Percentiles rank a stretch among this genome's conserved stretches.
phyloP scores from a whole-genome alignment of 2,329 filamentous ascomycete genomes.

The Calonectria multiphialidica region DNA sequence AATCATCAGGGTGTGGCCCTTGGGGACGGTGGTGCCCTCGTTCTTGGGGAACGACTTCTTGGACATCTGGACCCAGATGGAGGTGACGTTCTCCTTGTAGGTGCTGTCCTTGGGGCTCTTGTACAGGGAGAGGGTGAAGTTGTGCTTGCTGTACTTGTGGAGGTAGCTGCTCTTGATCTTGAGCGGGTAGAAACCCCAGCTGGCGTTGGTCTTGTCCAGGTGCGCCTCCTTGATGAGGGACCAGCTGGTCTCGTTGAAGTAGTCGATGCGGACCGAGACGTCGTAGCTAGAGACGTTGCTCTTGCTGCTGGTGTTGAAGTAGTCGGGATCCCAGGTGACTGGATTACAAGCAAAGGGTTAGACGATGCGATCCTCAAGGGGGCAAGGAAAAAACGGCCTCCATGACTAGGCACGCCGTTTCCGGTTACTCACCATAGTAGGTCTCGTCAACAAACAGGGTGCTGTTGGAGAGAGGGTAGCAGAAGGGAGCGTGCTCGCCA shows the following conservation, averaged over 20 bases:
- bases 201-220: slow-evolving; percentile 51
- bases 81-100: slow-evolving; percentile 54
- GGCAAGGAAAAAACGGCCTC: background rate
- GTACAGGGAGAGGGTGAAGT: slow-evolving; percentile 62
- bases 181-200: slow-evolving; percentile 63
- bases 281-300: slow-evolving; percentile 50
- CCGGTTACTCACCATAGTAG: slow-evolving; percentile 61
- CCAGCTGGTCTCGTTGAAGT: slow-evolving; percentile 52
- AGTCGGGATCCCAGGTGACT: slow-evolving; percentile 70
- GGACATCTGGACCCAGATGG: slow-evolving; percentile 54
- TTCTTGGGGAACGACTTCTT: slow-evolving; percentile 52
- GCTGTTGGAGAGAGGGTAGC: slow-evolving; percentile 58
- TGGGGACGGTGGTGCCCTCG: slow-evolving; percentile 47
- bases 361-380: background rate
- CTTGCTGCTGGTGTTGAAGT: slow-evolving; percentile 53
- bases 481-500: slow-evolving; percentile 63
- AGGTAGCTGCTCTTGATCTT: slow-evolving; percentile 54
- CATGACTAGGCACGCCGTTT: too few relatives aligned
- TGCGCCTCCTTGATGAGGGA: slow-evolving; percentile 47
- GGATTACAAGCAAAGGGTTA: slow-evolving; percentile 14
- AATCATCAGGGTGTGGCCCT: slow-evolving; percentile 61
- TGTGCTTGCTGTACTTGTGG: slow-evolving; percentile 52
- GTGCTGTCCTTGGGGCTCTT: slow-evolving; percentile 50
- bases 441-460: slow-evolving; percentile 58
- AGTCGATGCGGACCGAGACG: slow-evolving; percentile 55